Evolutionary conservation across 2,329 filamentous ascomycete species (phyloP), one percentile per base, ranked within the genome.

Genomic region (Xylaria sp.): DNA sequence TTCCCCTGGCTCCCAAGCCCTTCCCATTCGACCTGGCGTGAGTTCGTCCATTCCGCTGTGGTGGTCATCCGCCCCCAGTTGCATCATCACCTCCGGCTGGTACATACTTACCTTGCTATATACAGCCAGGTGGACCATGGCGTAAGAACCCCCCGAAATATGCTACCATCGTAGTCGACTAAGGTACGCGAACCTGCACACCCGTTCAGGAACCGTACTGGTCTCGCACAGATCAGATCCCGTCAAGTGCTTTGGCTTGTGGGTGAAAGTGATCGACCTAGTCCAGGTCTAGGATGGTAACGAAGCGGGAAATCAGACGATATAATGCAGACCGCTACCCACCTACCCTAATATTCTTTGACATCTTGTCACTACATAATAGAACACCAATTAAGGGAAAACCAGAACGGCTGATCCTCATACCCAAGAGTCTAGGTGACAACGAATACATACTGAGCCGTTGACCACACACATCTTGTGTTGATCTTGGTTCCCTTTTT

Each of bases 131-230:
- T 58, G 72, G 70, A 71, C 75, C 75, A 79, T 79, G 77, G 78
- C 79, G 82, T 83, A 82, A 82, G 78, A 81, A 80, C 76, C 74
- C 75, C 80, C 9, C 13, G 80, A 81, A 80, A 82, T 82, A 81
- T 82, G 76, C 79, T 78, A 76, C 77, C 75, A 76, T 78, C 76
- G 76, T 75, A 72, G 74, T 75, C 75, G 73, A 75, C 70, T 76
- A 76, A 76, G 74, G 74, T 75, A 71, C 74, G 71, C 70, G 67
- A 71, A 72, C 72, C 74, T 74, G 74, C 74, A 72, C 73, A 73
- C 67, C 66, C 70, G 70, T 72, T 76, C 74, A 75, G 76, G 76
- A 77, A 79, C 78, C 71, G 74, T 74, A 76, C 72, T 71, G 64
- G 76, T 80, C 76, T 79, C 74, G 75, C 72, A 75, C 74, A 77